Base-by-base conservation (phyloP, 2,329 filamentous ascomycete genomes). In the Aspergillus ustus region DNA sequence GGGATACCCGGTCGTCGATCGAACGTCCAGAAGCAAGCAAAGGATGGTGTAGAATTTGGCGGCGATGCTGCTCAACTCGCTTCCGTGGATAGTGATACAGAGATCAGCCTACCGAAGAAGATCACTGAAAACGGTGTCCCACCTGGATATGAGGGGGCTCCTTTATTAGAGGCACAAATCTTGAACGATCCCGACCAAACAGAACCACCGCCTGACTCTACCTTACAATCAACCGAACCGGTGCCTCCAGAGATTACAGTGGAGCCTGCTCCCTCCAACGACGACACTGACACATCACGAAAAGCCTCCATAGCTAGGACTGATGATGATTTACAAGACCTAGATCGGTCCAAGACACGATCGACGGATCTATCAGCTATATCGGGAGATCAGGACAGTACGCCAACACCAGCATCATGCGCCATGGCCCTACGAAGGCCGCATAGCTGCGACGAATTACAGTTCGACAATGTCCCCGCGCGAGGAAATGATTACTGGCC, bases 1-100 rank as follows among this genome's bases (percentile, higher is more conserved):
- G 91, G 60, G 11, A 43, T 62, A 34, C 60, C 53, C 7, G 54
- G 91, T 28, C 71, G 76, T 46, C 78, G 78, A 22, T 78, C 75
- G 22, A 77, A 81, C 67, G 72, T 78, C 46, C 73, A 76, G 49
- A 78, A 75, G 55, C 68, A 71, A 50, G 68, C 73, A 11, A 77
- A 75, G 64, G 78, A 80, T 7, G 71, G 68, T 7, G 43, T 65
- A 2, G 75, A 75, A 28, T 45, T 76, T 25, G 69, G 70, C 31
- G 64, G 66, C 50, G 73, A 77, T 54, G 58, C 68, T 50, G 66
- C 69, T 7, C 72, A 73, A 61, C 61, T 69, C 25, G 67, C 71
- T 54, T 62, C 64, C 2, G 61, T 71, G 4, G 72, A 77, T 37
- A 74, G 68, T 45, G 73, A 77, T 43, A 66, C 65, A 3, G 73